Base-by-base conservation (phyloP, 2,329 filamentous ascomycete species). In the Pseudonectria foliicola region DNA sequence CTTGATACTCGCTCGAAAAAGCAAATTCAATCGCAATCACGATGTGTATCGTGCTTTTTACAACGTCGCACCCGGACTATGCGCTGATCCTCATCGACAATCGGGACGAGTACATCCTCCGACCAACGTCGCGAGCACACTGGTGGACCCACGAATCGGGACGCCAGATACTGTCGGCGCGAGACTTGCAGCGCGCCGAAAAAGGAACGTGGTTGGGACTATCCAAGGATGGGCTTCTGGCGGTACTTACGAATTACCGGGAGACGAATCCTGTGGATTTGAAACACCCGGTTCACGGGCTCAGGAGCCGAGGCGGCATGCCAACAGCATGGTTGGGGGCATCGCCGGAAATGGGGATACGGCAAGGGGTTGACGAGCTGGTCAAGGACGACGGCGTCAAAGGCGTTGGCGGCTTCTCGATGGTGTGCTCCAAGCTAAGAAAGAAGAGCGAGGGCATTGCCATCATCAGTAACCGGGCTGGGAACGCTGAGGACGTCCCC, bases 1-100 rank as follows among this genome's bases (percentile, higher is more conserved):
- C n/a, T n/a, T n/a, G n/a, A n/a, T n/a, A n/a, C n/a, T 24, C 33
- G 27, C 30, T 14, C 26, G 32, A 31, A 31, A 39, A 31, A 15
- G 33, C 15, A 16, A 24, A 21, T 39, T 31, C 16, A 33, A 4
- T 11, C 27, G 27, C 15, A 11, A 10, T 33, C 35, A 43, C 13
- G 16, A 89, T 89, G 84, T 89, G 85, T 56, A 88, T 89, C 62
- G 80, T 78, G 31, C 67, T 89, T 29, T 66, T 86, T 39, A 85
- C 83, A 16, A 89, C 83, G 13, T 72, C 80, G 29, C 84, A 89
- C 54, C 84, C 85, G 8, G 67, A 73, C 46, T 89, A 89, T 60
- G 72, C 81, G 16, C 69, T 89, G 40, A 82, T 90, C 49, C 63
- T 85, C 40, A 67, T 88, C 54, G 77, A 88, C 62, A 90, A 90